These are phyloP conservation scores for Suhomyces canberraensis DNA, from an alignment of 805 yeast genomes.

Conservation along the genomic window DNA sequence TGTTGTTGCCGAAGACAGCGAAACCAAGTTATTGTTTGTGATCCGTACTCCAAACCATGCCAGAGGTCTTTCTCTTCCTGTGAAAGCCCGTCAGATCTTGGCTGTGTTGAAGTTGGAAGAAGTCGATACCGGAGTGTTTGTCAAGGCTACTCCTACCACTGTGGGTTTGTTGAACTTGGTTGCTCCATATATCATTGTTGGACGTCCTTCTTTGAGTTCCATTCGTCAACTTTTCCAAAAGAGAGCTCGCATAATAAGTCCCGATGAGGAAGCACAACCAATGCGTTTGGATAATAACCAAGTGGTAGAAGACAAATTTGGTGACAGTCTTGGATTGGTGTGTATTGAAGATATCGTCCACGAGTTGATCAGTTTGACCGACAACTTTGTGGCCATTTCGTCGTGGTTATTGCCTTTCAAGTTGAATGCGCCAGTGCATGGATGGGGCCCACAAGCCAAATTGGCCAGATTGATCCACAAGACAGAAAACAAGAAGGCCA, in stretches of 20 bases:
- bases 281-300: conserved; percentile 66
- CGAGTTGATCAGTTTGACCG: conserved; percentile 63
- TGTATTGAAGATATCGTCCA: conserved; percentile 81
- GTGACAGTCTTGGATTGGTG: conserved; percentile 55
- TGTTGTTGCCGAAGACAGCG: conserved; percentile 13
- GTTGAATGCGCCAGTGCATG: conserved; percentile 65
- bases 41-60: conserved; percentile 63
- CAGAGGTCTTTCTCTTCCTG: conserved; percentile 61
- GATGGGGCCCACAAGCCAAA: conserved; percentile 71
- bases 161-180: conserved; percentile 63
- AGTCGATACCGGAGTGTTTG: conserved; percentile 67
- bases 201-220: conserved; percentile 69
- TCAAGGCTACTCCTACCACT: conserved; percentile 58
- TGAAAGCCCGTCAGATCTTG: conserved; percentile 58
- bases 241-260: conserved; percentile 54
- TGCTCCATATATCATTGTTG: conserved; percentile 71
- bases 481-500: conserved; percentile 46
- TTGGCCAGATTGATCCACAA: conserved; percentile 59
- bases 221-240: conserved; percentile 73
- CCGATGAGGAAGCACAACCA: conserved; percentile 16
- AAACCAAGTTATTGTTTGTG: conserved; percentile 55
- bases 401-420: conserved; percentile 69
- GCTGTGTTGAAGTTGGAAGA: conserved; percentile 57
- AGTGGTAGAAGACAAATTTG: conserved; percentile 68
- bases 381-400: conserved; percentile 56